These are phyloP conservation scores for Cicer arietinum DNA, from an alignment of 306 rosid species.

Conservation along the genomic window DNA sequence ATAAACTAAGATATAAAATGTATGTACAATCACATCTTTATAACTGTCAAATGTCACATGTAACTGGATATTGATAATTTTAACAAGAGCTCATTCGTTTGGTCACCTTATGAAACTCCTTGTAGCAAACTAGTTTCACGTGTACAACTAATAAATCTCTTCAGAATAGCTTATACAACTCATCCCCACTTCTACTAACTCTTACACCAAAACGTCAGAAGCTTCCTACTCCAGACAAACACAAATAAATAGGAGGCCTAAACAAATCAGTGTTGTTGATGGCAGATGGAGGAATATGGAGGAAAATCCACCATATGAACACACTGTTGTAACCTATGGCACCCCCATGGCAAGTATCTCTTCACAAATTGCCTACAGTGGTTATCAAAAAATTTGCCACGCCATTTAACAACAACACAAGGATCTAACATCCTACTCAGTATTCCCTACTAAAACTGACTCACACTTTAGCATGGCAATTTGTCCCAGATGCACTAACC, in stretches of 20 bases:
- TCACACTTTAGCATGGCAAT: too few species aligned
- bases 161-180: slow-evolving; percentile 20
- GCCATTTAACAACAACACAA: too few species aligned
- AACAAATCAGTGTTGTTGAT: neutral
- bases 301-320: too few species aligned
- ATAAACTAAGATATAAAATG: neutral
- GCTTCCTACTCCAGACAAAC: neutral
- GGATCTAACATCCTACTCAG: neutral
- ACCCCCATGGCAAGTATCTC: too few species aligned
- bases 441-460: slow-evolving; percentile 27
- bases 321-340: too few species aligned
- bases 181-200: neutral
- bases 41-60: slow-evolving; percentile 18
- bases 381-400: too few species aligned
- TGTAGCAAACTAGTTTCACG: neutral
- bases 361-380: too few species aligned
- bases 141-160: slow-evolving; percentile 20
- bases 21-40: slow-evolving; percentile 26
- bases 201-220: slow-evolving; percentile 9
- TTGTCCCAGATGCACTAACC: too few species aligned
- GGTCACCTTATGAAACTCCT: slow-evolving; percentile 16
- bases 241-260: neutral
- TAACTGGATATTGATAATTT: slow-evolving; percentile 4
- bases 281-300: too few species aligned
- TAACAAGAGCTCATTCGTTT: neutral